Percentiles rank a stretch among this genome's conserved stretches.
Evolutionary conservation across 148 eudicot species (phyloP).

Genomic region (Diospyros kaki): DNA sequence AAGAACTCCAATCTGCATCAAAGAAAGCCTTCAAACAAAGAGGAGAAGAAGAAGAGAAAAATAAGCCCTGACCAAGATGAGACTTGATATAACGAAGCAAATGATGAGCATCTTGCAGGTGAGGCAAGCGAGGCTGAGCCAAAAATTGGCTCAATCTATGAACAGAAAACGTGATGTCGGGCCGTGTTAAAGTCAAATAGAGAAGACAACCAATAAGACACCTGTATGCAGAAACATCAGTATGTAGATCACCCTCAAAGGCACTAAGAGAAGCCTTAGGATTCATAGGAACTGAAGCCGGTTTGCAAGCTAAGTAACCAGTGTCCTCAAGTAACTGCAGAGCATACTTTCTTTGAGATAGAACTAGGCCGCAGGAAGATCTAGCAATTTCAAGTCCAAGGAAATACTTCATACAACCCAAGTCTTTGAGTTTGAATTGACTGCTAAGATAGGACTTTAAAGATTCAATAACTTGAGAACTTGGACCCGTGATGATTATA

Average conservation of each 20-base stretch:
- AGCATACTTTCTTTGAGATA: background rate
- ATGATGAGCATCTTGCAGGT: background rate
- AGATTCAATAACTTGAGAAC: background rate
- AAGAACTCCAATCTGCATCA: background rate
- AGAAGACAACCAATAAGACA: background rate
- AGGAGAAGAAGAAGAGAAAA: background rate
- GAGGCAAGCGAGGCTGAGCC: background rate
- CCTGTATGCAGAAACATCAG: background rate
- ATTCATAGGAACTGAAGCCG: background rate
- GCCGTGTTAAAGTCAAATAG: background rate
- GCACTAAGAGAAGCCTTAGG: background rate
- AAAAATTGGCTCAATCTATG: slow-evolving; percentile 1
- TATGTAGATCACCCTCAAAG: background rate
- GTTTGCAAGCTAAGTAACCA: background rate
- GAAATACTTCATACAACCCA: background rate
- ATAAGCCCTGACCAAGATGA: background rate
- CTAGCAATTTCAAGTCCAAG: slow-evolving; percentile 8
- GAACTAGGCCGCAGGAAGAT: background rate
- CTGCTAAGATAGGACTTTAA: background rate
- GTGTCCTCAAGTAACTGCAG: slow-evolving; percentile 1
- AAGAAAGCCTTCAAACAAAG: background rate
- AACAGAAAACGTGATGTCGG: background rate
- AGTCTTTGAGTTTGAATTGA: background rate
- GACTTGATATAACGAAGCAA: background rate
- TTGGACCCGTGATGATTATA: background rate